Evolutionary conservation across 2,329 filamentous ascomycete species (phyloP).

Genomic region (Sporothrix sp.): DNA sequence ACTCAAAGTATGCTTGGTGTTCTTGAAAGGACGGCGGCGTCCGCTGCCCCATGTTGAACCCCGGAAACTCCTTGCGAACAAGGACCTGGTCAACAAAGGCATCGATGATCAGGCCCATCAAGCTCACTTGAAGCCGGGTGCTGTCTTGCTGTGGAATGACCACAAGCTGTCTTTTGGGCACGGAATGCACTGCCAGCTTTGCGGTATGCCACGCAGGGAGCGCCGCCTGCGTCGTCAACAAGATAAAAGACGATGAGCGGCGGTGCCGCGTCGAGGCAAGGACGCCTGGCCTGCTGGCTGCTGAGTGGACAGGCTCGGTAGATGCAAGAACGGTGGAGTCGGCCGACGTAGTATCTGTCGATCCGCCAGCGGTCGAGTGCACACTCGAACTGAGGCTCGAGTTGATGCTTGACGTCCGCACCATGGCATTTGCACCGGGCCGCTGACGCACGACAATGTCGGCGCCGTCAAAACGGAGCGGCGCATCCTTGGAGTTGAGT

Average conservation of each 20-base stretch:
- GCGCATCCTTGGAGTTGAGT: constrained; percentile 71
- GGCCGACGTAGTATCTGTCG: constrained; percentile 1
- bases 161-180: constrained; percentile 43
- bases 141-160: constrained; percentile 40
- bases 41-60: constrained; percentile 76
- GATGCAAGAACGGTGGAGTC: constrained; percentile 28
- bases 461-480: constrained; percentile 73
- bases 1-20: constrained; percentile 91
- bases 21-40: constrained; percentile 89
- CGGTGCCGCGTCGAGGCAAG: constrained; percentile 46
- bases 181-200: constrained; percentile 53
- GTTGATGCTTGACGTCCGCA: constrained; percentile 55
- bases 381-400: constrained; percentile 13
- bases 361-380: constrained; percentile 13
- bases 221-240: constrained; percentile 63
- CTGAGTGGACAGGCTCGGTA: constrained; percentile 24
- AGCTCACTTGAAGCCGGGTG: constrained; percentile 62
- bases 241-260: constrained; percentile 81
- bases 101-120: constrained; percentile 67
- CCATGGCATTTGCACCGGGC: constrained; percentile 49
- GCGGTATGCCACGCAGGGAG: constrained; percentile 49
- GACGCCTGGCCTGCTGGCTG: constrained; percentile 22
- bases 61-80: constrained; percentile 78
- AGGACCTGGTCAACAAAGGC: constrained; percentile 83
- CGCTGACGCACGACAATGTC: constrained; percentile 76